A percentile compares a stretch with the other conserved stretches of the same genome.
These are phyloP conservation scores for Aspergillus uvarum DNA, from an alignment of 2,329 filamentous ascomycete genomes.

Conservation along the genomic window DNA sequence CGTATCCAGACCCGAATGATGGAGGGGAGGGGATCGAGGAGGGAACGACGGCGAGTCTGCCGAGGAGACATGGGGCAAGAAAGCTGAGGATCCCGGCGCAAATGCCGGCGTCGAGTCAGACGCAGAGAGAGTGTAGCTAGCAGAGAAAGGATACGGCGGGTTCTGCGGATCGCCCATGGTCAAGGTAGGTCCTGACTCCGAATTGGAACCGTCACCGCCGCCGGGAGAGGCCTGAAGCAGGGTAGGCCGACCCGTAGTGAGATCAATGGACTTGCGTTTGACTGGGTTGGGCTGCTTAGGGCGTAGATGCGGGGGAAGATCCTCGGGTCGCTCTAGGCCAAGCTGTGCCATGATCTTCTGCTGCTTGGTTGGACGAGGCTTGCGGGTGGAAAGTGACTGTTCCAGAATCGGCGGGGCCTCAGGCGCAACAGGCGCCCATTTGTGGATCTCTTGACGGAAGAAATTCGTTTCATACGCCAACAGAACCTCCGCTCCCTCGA, in stretches of 20 bases:
- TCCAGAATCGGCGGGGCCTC: slow-evolving; percentile 82
- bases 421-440: slow-evolving; percentile 87
- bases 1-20: slow-evolving; percentile 36
- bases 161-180: slow-evolving; percentile 32
- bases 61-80: slow-evolving; percentile 35
- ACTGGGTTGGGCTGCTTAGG: slow-evolving; percentile 69
- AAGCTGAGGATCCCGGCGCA: slow-evolving; percentile 35
- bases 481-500: slow-evolving; percentile 93
- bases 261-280: slow-evolving; percentile 68
- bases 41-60: slow-evolving; percentile 41
- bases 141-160: slow-evolving; percentile 40
- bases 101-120: slow-evolving; percentile 40
- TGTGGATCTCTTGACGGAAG: slow-evolving; percentile 92
- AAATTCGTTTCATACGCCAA: slow-evolving; percentile 95
- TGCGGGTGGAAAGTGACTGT: slow-evolving; percentile 85
- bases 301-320: slow-evolving; percentile 78
- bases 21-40: slow-evolving; percentile 40
- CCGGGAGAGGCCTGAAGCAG: slow-evolving; percentile 31
- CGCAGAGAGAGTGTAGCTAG: slow-evolving; percentile 39
- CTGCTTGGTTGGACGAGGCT: slow-evolving; percentile 92
- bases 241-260: slow-evolving; percentile 29
- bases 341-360: slow-evolving; percentile 90
- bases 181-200: slow-evolving; percentile 35
- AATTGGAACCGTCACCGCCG: slow-evolving; percentile 26
- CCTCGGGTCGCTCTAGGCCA: slow-evolving; percentile 85